These are phyloP conservation scores for Leucocoprinus leucothites DNA, from an alignment of 768 basidiomycete species.

Conservation along the genomic window DNA sequence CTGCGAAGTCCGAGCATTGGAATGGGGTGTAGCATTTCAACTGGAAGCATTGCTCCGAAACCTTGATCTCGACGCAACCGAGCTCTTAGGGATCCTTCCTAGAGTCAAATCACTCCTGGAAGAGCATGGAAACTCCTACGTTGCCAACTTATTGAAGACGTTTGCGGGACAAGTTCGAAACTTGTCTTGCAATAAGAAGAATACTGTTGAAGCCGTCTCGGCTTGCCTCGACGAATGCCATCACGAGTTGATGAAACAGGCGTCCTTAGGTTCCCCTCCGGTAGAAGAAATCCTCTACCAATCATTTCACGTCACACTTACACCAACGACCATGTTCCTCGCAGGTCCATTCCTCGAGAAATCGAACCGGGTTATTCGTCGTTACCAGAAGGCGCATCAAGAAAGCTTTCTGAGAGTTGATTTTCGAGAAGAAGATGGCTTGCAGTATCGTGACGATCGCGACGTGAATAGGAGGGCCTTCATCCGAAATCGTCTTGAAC, in stretches of 20 bases:
- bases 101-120: conserved; percentile 26
- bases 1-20: conserved; percentile 28
- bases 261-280: conserved; percentile 19
- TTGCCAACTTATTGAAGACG: conserved; percentile 38
- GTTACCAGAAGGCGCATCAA: conserved; percentile 39
- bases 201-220: conserved; percentile 17
- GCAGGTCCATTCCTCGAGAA: conserved; percentile 56
- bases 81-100: conserved; percentile 41
- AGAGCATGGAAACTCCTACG: conserved; percentile 29
- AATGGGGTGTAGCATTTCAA: conserved; percentile 57
- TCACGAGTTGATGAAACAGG: conserved; percentile 21
- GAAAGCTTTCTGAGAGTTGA: conserved; percentile 60
- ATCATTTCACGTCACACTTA: conserved; percentile 32
- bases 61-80: conserved; percentile 40
- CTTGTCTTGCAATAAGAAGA: conserved; percentile 21
- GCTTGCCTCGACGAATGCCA: conserved; percentile 26
- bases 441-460: conserved; percentile 52
- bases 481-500: conserved; percentile 43
- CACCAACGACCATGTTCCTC: conserved; percentile 51
- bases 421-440: conserved; percentile 55
- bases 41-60: conserved; percentile 41
- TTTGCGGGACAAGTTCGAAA: conserved; percentile 23
- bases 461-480: conserved; percentile 53
- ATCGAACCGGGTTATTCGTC: conserved; percentile 60
- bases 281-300: conserved; percentile 26